Conservation (phyloP, 768 basidiomycete genomes). For the Rhodosporidiobolus sp. region DNA sequence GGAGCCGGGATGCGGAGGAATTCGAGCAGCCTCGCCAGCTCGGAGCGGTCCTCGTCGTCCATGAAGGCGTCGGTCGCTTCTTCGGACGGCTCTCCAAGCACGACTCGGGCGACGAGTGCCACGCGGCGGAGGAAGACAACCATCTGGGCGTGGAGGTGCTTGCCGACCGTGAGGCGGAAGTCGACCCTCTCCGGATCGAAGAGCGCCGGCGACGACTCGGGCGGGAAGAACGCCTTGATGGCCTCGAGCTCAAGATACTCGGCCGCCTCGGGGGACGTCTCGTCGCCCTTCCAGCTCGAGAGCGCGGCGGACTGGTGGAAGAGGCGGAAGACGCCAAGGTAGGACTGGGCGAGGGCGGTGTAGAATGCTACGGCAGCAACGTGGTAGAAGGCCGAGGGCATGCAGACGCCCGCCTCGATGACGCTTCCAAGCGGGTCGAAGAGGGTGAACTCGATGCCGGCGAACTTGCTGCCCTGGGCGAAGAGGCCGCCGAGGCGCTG, state of each 20-base stretch:
- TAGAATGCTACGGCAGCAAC: slow-evolving; percentile 87
- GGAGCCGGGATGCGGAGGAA: slow-evolving; percentile 61
- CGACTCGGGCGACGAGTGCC: slow-evolving; percentile 74
- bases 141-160: slow-evolving; percentile 79
- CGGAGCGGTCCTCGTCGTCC: slow-evolving; percentile 55
- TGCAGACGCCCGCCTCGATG: slow-evolving; percentile 82
- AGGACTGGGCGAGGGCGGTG: slow-evolving; percentile 77
- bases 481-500: slow-evolving; percentile 33
- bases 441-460: slow-evolving; percentile 8
- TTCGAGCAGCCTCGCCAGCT: slow-evolving; percentile 72
- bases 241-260: slow-evolving; percentile 61
- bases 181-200: neutral
- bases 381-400: slow-evolving; percentile 82
- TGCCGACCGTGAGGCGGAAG: slow-evolving; percentile 50
- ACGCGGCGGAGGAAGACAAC: slow-evolving; percentile 87
- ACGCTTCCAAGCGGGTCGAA: slow-evolving; percentile 80
- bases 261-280: neutral
- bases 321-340: slow-evolving; percentile 78
- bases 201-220: neutral
- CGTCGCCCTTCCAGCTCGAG: slow-evolving; percentile 6
- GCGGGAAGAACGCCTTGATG: slow-evolving; percentile 50
- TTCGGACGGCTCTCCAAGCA: slow-evolving; percentile 62
- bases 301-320: slow-evolving; percentile 61
- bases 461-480: slow-evolving; percentile 11
- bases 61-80: slow-evolving; percentile 51